phyloP scores from a whole-genome alignment of 257 asterid genomes.

The Osmanthus fragrans region DNA sequence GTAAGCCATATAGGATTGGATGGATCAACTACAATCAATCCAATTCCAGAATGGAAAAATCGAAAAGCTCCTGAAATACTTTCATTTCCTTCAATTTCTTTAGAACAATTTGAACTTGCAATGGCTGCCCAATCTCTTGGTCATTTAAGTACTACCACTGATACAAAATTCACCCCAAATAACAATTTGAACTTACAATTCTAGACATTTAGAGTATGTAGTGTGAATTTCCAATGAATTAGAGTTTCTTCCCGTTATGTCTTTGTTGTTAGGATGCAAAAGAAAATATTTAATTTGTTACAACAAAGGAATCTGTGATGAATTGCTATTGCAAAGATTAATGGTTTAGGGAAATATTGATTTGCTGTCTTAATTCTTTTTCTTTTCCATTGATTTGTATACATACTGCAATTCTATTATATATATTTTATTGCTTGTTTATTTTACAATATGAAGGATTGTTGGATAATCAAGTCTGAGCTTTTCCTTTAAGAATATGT shows the following conservation, averaged over 20 bases:
- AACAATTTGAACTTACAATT: too few relatives aligned
- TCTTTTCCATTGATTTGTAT: too few relatives aligned
- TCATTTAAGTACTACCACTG: neutral
- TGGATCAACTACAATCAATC: conserved; percentile 51
- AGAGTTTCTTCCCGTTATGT: too few relatives aligned
- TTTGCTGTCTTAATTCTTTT: neutral
- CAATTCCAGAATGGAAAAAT: conserved; percentile 40
- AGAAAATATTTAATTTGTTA: neutral
- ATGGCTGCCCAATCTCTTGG: conserved; percentile 58
- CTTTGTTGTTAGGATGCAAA: neutral
- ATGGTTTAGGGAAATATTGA: neutral
- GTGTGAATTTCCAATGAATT: too few relatives aligned
- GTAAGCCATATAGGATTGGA: conserved; percentile 64
- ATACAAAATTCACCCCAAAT: neutral
- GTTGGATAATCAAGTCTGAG: too few relatives aligned
- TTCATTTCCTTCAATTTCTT: conserved; percentile 51
- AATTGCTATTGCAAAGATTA: neutral
- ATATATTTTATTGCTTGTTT: too few relatives aligned
- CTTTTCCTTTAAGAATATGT: too few relatives aligned
- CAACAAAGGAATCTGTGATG: neutral
- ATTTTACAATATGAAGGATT: too few relatives aligned
- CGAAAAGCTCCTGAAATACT: conserved; percentile 37
- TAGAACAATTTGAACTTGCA: conserved; percentile 54
- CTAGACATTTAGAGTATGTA: too few relatives aligned
- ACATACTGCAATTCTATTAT: neutral